These are phyloP conservation scores for Xylariaceae sp. DNA, from an alignment of 2,329 filamentous ascomycete species.

Conservation along the genomic window DNA sequence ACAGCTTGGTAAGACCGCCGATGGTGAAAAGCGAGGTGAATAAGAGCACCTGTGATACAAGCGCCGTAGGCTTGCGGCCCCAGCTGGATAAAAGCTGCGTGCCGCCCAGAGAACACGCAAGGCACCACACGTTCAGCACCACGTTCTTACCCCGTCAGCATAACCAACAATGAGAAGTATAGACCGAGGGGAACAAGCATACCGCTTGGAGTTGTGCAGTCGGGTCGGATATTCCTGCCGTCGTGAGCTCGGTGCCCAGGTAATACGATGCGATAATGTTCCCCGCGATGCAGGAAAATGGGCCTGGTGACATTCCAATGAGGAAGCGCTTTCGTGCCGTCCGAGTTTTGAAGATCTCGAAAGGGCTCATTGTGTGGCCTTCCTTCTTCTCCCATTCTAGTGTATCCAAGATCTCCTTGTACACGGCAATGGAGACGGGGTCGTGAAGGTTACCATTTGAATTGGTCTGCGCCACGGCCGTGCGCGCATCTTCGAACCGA, in stretches of 20 bases:
- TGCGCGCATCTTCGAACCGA: conserved; percentile 48
- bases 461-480: conserved; percentile 50
- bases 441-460: conserved; percentile 48
- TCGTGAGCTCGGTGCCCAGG: conserved; percentile 46
- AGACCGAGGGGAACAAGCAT: conserved; percentile 15
- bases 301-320: conserved; percentile 46
- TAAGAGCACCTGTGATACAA: conserved; percentile 47
- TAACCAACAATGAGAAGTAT: no score
- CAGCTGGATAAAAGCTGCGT: conserved; percentile 50
- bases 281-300: conserved; percentile 46
- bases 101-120: conserved; percentile 50
- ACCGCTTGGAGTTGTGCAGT: conserved; percentile 48
- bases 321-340: conserved; percentile 48
- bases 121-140: conserved; percentile 58
- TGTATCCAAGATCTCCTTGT: conserved; percentile 53
- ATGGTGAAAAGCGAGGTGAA: conserved; percentile 57
- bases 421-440: conserved; percentile 47
- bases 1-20: conserved; percentile 55
- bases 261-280: conserved; percentile 52
- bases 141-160: conserved; percentile 48
- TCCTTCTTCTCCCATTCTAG: conserved; percentile 53
- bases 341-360: conserved; percentile 48
- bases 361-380: conserved; percentile 46
- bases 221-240: conserved; percentile 49
- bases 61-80: conserved; percentile 53